Percentiles rank a stretch among this genome's conserved stretches.
Evolutionary conservation across 768 basidiomycete genomes (phyloP).

Genomic region (Russula vinacea): DNA sequence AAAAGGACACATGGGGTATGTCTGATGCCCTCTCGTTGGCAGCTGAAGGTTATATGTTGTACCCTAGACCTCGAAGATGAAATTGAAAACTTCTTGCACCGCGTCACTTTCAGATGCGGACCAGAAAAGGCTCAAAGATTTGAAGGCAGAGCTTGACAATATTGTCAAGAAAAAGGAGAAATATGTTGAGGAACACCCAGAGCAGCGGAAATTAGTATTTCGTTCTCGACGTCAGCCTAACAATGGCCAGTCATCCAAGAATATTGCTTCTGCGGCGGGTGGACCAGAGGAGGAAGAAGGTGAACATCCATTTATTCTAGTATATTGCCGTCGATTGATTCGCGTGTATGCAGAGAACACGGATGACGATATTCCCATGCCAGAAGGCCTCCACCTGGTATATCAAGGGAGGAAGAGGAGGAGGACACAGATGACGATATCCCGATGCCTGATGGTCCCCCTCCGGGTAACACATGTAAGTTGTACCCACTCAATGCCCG

Average conservation of each 20-base stretch:
- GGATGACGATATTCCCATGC: slow-evolving; percentile 66
- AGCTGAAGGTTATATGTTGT: background rate
- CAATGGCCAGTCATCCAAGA: slow-evolving; percentile 43
- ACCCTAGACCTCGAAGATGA: slow-evolving; percentile 74
- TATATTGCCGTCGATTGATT: background rate
- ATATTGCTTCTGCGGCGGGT: slow-evolving; percentile 33
- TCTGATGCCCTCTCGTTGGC: background rate
- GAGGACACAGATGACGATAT: slow-evolving; percentile 53
- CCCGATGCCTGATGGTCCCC: slow-evolving; percentile 61
- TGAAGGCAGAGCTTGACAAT: slow-evolving; percentile 74
- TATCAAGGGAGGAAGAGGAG: slow-evolving; percentile 24
- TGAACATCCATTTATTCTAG: slow-evolving; percentile 4
- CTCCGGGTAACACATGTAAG: slow-evolving; percentile 39
- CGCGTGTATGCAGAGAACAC: slow-evolving; percentile 24
- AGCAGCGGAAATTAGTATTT: slow-evolving; percentile 83
- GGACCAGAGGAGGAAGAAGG: slow-evolving; percentile 48
- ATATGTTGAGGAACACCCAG: slow-evolving; percentile 90
- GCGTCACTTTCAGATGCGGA: slow-evolving; percentile 48
- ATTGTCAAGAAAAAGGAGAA: slow-evolving; percentile 87
- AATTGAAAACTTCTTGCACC: slow-evolving; percentile 61
- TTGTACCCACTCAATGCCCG: slow-evolving; percentile 33
- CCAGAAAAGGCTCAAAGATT: slow-evolving; percentile 60
- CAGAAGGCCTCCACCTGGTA: slow-evolving; percentile 60
- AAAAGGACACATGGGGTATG: slow-evolving; percentile 86
- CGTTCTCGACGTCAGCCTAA: slow-evolving; percentile 45